A percentile compares a stretch with the other conserved stretches of the same genome.
phyloP scores from a whole-genome alignment of 2,329 filamentous ascomycete species.

The Neoarthrinium moseri region DNA sequence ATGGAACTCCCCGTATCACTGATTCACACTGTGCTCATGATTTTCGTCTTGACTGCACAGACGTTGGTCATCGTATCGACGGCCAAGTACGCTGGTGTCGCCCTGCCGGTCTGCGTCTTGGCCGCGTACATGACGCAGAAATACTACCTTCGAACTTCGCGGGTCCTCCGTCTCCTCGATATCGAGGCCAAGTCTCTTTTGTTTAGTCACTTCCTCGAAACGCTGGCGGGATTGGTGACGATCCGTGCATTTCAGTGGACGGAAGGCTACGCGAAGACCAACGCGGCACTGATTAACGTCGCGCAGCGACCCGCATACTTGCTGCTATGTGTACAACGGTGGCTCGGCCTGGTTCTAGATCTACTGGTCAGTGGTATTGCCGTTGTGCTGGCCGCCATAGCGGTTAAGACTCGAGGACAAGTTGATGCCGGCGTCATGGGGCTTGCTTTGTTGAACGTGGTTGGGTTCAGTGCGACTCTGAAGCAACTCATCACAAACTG shows the following conservation, averaged over 20 bases:
- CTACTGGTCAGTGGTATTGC: conserved; percentile 28
- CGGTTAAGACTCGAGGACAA: conserved; percentile 1
- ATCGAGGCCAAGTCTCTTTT: conserved; percentile 39
- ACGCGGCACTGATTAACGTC: conserved; percentile 24
- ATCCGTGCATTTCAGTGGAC: conserved; percentile 47
- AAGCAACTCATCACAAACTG: conserved; percentile 18
- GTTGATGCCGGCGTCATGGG: conserved; percentile 10
- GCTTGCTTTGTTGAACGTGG: conserved; percentile 19
- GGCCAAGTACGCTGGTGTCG: conserved; percentile 6
- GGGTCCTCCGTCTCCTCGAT: conserved; percentile 44
- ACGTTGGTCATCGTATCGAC: neutral
- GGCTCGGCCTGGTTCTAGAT: conserved; percentile 31
- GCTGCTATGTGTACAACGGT: conserved; percentile 29
- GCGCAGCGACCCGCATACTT: conserved; percentile 33
- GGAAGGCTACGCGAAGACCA: conserved; percentile 27
- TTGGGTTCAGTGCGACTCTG: conserved; percentile 15
- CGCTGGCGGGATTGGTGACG: conserved; percentile 39
- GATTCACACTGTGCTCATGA: neutral
- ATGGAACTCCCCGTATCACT: neutral
- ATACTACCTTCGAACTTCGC: conserved; percentile 45
- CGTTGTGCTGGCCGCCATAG: conserved; percentile 22
- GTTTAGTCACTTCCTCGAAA: conserved; percentile 45
- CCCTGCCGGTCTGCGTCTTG: too few species aligned
- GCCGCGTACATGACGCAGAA: too few species aligned
- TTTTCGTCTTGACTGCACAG: neutral